These are phyloP conservation scores for Myxozyma sirexii DNA, from an alignment of 805 yeast species.

Conservation along the genomic window DNA sequence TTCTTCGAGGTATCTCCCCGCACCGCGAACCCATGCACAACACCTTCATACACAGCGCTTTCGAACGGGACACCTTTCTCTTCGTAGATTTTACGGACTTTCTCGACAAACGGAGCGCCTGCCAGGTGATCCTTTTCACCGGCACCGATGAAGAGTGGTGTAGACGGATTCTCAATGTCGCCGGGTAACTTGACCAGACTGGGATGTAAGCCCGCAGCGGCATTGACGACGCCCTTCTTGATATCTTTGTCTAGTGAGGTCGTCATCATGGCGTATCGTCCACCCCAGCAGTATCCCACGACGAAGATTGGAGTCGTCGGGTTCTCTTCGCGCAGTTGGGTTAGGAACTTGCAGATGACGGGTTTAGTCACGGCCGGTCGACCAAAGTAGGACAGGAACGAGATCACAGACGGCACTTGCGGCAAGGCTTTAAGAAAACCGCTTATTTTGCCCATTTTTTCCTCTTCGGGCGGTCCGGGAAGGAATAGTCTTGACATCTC, in stretches of 20 bases:
- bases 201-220: constrained; percentile 28
- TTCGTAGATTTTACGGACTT: not conserved
- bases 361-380: constrained; percentile 15
- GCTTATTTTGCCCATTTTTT: not conserved
- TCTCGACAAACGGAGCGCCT: not conserved
- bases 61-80: constrained; percentile 11
- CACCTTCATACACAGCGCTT: constrained; percentile 12
- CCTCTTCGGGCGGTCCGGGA: not conserved
- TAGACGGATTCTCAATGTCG: constrained; percentile 16
- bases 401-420: not conserved
- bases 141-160: constrained; percentile 18
- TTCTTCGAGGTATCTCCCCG: constrained; percentile 13
- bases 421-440: not conserved
- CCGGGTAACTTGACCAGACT: constrained; percentile 14
- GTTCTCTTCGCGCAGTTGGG: not conserved
- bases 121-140: constrained; percentile 20
- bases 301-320: constrained; percentile 10
- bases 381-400: not conserved
- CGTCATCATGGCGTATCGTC: constrained; percentile 18
- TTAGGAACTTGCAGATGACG: constrained; percentile 15
- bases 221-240: constrained; percentile 13
- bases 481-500: not conserved
- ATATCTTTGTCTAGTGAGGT: constrained; percentile 4
- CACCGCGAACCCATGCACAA: constrained; percentile 28
- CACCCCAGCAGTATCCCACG: constrained; percentile 34